These are phyloP conservation scores for Microdochium trichocladiopsis DNA, from an alignment of 2,329 filamentous ascomycete genomes.

Conservation along the genomic window DNA sequence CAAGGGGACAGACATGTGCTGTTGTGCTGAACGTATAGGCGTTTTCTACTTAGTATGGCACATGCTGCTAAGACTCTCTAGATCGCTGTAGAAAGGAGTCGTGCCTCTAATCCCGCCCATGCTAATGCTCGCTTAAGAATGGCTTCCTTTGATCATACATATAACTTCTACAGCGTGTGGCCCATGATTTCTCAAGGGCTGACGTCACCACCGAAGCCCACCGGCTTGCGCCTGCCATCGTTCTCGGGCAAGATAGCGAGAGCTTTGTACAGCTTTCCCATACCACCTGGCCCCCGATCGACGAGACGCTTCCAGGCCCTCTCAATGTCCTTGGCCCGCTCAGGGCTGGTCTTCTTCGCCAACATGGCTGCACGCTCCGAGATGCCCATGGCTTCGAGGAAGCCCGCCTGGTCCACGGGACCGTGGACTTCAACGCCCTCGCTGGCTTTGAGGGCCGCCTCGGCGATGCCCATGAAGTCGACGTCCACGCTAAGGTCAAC, in stretches of 20 bases:
- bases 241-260: conserved; percentile 85
- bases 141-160: too few species aligned
- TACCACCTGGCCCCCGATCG: conserved; percentile 74
- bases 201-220: conserved; percentile 82
- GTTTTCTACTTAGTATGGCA: too few species aligned
- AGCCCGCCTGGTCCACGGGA: conserved; percentile 77
- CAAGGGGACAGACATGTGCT: too few species aligned
- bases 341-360: conserved; percentile 34
- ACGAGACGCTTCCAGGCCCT: conserved; percentile 74
- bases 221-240: conserved; percentile 64
- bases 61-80: too few species aligned
- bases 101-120: too few species aligned
- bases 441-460: conserved; percentile 69
- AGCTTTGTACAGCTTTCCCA: conserved; percentile 93
- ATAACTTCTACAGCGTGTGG: too few species aligned
- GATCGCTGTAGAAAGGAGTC: too few species aligned
- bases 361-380: conserved; percentile 67
- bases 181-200: neutral
- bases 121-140: too few species aligned
- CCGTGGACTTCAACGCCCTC: conserved; percentile 86
- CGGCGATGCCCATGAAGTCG: conserved; percentile 82
- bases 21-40: too few species aligned
- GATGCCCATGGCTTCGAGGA: conserved; percentile 77
- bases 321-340: conserved; percentile 55
- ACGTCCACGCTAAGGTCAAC: conserved; percentile 92